Percentiles rank a stretch among this genome's conserved stretches.
phyloP scores from a whole-genome alignment of 495 filamentous ascomycete genomes.

The Neurospora sp. region DNA sequence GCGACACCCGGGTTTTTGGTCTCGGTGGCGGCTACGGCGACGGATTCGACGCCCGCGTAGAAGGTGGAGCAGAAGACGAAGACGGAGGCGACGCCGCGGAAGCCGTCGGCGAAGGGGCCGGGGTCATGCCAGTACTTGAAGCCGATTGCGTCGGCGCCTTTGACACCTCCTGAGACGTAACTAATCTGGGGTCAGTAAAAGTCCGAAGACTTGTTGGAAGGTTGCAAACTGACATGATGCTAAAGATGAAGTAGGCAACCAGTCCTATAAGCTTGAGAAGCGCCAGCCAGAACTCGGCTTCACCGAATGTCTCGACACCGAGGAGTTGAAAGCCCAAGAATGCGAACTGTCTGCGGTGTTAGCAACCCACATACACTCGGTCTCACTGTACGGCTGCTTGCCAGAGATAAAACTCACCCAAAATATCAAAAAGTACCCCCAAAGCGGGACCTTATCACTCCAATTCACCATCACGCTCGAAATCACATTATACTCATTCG shows the following conservation, averaged over 20 bases:
- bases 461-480: conserved; percentile 52
- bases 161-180: conserved; percentile 41
- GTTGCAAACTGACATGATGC: conserved; percentile 38
- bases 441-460: conserved; percentile 39
- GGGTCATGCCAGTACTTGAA: conserved; percentile 62
- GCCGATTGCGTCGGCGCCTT: conserved; percentile 39
- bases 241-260: conserved; percentile 57
- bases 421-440: conserved; percentile 55
- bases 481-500: conserved; percentile 50
- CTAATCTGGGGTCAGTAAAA: conserved; percentile 3
- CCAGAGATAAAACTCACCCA: conserved; percentile 38
- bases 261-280: conserved; percentile 58
- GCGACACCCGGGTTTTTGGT: conserved; percentile 62
- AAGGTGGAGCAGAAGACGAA: conserved; percentile 61
- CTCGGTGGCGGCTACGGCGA: conserved; percentile 66
- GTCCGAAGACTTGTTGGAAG: background rate
- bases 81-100: conserved; percentile 49
- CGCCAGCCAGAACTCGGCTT: conserved; percentile 56
- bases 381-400: background rate
- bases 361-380: conserved; percentile 4
- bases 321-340: conserved; percentile 39
- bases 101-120: conserved; percentile 56
- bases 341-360: conserved; percentile 19
- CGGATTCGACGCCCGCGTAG: conserved; percentile 65
- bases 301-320: conserved; percentile 45